Percentiles rank a stretch among this genome's conserved stretches.
phyloP scores from a whole-genome alignment of 192 early-diverging fungal species.

The Spinellus fusiger region DNA sequence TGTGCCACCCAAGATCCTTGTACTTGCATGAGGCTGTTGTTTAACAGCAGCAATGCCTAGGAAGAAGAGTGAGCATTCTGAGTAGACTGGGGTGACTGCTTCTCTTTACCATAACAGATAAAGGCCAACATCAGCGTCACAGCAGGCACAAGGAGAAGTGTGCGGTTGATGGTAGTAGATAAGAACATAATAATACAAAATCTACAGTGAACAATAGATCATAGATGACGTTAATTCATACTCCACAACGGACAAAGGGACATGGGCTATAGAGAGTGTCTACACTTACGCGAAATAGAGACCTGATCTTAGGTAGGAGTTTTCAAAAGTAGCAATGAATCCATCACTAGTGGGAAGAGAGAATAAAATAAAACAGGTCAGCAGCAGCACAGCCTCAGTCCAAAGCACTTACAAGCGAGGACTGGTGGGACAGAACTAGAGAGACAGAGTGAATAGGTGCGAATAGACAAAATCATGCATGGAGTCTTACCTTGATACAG shows the following conservation, averaged over 20 bases:
- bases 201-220: neutral
- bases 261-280: neutral
- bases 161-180: slow-evolving; percentile 5
- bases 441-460: neutral
- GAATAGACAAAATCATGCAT: neutral
- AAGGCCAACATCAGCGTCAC: slow-evolving; percentile 32
- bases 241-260: too few species aligned
- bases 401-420: slow-evolving; percentile 24
- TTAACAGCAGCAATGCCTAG: slow-evolving; percentile 34
- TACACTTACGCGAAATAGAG: slow-evolving; percentile 6
- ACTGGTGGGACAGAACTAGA: slow-evolving; percentile 24
- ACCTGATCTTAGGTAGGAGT: slow-evolving; percentile 7
- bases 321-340: slow-evolving; percentile 14
- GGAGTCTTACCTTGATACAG: slow-evolving; percentile 19
- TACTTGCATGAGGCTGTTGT: slow-evolving; percentile 41
- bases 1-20: slow-evolving; percentile 37
- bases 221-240: neutral
- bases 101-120: slow-evolving; percentile 33
- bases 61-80: neutral
- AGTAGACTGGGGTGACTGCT: neutral
- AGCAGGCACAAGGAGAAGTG: slow-evolving; percentile 19
- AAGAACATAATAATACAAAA: slow-evolving; percentile 20
- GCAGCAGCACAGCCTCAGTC: neutral
- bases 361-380: neutral
- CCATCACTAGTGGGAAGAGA: slow-evolving; percentile 9